Percentiles rank a stretch among this genome's conserved stretches.
These are phyloP conservation scores for Schizonepeta tenuifolia DNA, from an alignment of 257 asterid genomes.

Conservation along the genomic window DNA sequence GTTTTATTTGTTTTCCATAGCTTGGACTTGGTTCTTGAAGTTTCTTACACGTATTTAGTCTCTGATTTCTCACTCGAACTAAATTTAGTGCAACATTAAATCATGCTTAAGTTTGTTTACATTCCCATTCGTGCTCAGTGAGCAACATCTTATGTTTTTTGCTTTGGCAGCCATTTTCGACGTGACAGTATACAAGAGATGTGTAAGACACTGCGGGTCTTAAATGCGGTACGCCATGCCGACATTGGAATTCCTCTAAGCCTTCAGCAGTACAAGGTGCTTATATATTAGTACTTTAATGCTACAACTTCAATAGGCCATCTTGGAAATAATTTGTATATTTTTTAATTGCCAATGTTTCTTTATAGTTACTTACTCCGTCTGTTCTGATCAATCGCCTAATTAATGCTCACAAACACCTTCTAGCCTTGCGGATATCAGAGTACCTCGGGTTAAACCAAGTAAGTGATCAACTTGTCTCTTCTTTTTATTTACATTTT, in stretches of 20 bases:
- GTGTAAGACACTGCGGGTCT: conserved; percentile 78
- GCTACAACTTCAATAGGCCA: conserved; percentile 17
- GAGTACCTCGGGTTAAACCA: conserved; percentile 81
- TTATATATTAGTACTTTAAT: conserved; percentile 23
- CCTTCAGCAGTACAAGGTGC: conserved; percentile 93
- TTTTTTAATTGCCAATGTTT: conserved; percentile 15
- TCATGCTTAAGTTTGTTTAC: conserved; percentile 20
- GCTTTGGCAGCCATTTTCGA: conserved; percentile 93
- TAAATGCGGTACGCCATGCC: conserved; percentile 82
- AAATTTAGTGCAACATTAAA: conserved; percentile 20
- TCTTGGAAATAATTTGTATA: conserved; percentile 26
- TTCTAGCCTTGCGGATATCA: conserved; percentile 82
- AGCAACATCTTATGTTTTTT: conserved; percentile 59
- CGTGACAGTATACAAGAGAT: conserved; percentile 88
- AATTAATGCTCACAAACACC: conserved; percentile 83
- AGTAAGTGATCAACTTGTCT: conserved; percentile 52
- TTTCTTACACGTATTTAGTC: conserved; percentile 20
- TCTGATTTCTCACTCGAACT: conserved; percentile 24
- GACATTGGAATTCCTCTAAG: conserved; percentile 91
- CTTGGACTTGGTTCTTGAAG: conserved; percentile 25
- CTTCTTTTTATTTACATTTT: background rate
- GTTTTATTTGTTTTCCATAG: conserved; percentile 1
- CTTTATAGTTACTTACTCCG: conserved; percentile 84
- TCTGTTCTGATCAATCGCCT: conserved; percentile 87
- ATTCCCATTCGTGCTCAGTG: conserved; percentile 34